Conservation (phyloP, 129 eudicot genomes). For the Ambrosia artemisiifolia region DNA sequence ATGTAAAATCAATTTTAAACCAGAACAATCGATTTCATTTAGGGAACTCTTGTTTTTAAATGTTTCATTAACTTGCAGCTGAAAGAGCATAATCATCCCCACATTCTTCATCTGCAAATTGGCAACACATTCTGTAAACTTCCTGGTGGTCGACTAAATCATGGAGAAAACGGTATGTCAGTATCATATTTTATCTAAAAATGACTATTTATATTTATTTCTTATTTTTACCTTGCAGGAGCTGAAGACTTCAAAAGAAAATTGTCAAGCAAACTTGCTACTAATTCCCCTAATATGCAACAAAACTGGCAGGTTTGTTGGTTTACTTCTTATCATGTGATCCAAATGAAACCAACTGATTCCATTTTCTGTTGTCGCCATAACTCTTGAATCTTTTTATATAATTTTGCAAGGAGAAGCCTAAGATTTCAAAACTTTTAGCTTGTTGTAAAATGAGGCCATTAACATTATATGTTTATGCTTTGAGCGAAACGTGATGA, state of each 20-base stretch:
- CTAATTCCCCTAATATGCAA: constrained; percentile 60
- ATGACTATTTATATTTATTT: neutral
- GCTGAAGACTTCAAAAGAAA: constrained; percentile 88
- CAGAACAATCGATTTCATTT: too few species aligned
- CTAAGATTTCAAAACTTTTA: neutral
- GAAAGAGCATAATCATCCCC: constrained; percentile 99
- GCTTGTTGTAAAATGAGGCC: neutral
- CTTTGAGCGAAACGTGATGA: neutral
- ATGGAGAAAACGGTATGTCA: constrained; percentile 82
- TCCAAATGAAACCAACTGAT: neutral
- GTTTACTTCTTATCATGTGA: neutral
- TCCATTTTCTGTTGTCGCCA: neutral
- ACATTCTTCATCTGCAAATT: constrained; percentile 86
- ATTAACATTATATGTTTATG: neutral
- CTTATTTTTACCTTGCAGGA: constrained; percentile 40
- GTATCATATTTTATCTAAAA: neutral
- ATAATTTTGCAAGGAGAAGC: neutral
- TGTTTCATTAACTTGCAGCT: constrained; percentile 45
- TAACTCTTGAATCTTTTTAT: neutral
- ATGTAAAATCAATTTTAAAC: too few species aligned
- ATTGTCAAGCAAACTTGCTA: constrained; percentile 91
- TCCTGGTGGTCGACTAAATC: constrained; percentile 95
- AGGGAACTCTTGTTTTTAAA: neutral
- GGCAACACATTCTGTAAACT: constrained; percentile 97
- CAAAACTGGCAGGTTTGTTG: constrained; percentile 90